phyloP scores from a whole-genome alignment of 352 stramenopile species.

The Phytophthora sp. region DNA sequence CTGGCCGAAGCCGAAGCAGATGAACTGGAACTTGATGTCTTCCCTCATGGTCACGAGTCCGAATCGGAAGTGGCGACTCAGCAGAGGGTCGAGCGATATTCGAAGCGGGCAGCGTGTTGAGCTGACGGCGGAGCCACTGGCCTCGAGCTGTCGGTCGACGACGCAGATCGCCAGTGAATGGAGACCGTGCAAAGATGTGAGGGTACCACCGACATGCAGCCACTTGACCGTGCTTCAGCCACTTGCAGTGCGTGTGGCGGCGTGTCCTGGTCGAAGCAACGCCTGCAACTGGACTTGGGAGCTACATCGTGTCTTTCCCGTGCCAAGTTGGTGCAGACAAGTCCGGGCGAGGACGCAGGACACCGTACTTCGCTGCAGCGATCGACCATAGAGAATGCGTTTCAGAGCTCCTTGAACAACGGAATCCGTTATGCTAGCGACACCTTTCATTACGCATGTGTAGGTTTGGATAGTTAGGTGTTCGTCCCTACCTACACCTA shows the following conservation, averaged over 20 bases:
- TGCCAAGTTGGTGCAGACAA: no score
- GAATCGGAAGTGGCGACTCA: constrained; percentile 21
- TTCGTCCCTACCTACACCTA: neutral
- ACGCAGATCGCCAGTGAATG: no score
- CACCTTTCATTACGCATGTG: no score
- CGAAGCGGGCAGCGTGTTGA: no score
- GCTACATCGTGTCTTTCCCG: no score
- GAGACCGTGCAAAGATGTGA: no score
- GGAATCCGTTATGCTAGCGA: no score
- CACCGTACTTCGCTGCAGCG: neutral
- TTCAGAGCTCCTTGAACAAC: no score
- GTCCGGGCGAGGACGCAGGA: no score
- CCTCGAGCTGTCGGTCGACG: constrained; percentile 10
- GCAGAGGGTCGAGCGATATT: neutral
- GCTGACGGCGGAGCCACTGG: constrained; percentile 5
- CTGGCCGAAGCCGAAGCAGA: constrained; percentile 73
- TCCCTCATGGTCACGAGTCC: constrained; percentile 17
- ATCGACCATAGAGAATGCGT: neutral
- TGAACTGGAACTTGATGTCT: constrained; percentile 46
- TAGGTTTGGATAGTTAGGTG: no score
- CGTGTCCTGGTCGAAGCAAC: neutral
- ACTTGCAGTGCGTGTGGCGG: no score
- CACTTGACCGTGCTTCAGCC: no score
- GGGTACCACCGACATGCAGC: neutral
- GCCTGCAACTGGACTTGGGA: neutral